A percentile compares a stretch with the other conserved stretches of the same genome.
Conservation (phyloP, 768 basidiomycete species). For the Pilatotrama ljubarskyi region DNA sequence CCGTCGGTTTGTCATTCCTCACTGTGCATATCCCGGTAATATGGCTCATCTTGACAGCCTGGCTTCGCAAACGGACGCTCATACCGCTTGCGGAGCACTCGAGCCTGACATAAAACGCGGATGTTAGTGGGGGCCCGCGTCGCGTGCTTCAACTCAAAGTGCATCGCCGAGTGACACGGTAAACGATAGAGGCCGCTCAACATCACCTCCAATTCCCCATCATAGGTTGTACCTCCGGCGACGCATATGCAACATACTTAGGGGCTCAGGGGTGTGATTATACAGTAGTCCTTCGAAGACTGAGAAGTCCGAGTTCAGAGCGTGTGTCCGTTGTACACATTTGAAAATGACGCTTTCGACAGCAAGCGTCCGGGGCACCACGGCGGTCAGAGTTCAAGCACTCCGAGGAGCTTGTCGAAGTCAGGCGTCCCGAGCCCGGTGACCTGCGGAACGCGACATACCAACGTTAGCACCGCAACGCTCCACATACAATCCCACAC, state of each 20-base stretch:
- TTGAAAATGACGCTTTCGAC: too few species aligned
- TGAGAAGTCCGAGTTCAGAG: not conserved
- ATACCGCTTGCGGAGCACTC: not conserved
- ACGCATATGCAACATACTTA: too few species aligned
- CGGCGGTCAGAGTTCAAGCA: not conserved
- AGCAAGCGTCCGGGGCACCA: not conserved
- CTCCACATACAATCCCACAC: not conserved
- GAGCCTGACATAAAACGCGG: not conserved
- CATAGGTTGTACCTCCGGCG: too few species aligned
- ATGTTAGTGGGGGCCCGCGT: too few species aligned
- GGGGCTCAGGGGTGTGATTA: too few species aligned
- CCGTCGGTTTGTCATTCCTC: not conserved
- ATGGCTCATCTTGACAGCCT: not conserved
- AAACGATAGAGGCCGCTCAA: too few species aligned
- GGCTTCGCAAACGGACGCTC: too few species aligned
- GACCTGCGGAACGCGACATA: slow-evolving; percentile 10
- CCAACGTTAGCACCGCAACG: not conserved
- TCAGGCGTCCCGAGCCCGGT: slow-evolving; percentile 35
- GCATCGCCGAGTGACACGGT: too few species aligned
- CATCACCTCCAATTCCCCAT: too few species aligned
- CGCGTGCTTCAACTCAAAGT: too few species aligned
- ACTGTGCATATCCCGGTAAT: not conserved
- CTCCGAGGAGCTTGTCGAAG: slow-evolving; percentile 18
- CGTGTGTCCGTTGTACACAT: not conserved
- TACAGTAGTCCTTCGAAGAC: not conserved